phyloP scores from a whole-genome alignment of 257 asterid genomes.

The Mentha longifolia region DNA sequence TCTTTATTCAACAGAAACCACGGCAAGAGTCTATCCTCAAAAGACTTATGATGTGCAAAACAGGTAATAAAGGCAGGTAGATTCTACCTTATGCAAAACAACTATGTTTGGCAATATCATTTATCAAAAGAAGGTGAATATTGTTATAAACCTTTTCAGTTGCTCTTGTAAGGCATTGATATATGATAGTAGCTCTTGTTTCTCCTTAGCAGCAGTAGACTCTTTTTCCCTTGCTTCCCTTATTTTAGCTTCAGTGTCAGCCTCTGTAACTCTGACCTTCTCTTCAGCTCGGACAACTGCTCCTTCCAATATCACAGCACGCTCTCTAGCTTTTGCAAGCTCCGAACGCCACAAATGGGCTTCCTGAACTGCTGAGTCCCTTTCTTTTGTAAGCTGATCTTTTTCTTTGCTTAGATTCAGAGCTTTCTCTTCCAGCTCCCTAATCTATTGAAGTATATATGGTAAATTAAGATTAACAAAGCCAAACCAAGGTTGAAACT shows the following conservation, averaged over 20 bases:
- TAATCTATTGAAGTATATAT: conserved; percentile 48
- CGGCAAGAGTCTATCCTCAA: not conserved
- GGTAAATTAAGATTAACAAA: conserved; percentile 12
- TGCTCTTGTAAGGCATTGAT: conserved; percentile 76
- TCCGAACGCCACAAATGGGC: conserved; percentile 99
- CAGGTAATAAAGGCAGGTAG: not conserved
- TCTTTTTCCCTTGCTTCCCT: conserved; percentile 74
- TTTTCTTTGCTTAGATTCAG: conserved; percentile 64
- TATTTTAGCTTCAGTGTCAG: conserved; percentile 79
- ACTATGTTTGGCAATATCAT: not conserved
- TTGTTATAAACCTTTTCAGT: conserved; percentile 61
- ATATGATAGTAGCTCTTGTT: conserved; percentile 76
- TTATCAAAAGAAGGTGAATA: conserved; percentile 8
- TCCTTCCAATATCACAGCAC: conserved; percentile 89
- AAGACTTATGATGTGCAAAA: not conserved
- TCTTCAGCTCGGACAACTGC: conserved; percentile 96
- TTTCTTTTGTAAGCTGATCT: conserved; percentile 71
- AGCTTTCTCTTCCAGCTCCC: conserved; percentile 68
- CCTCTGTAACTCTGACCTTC: conserved; percentile 81
- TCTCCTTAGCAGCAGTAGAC: conserved; percentile 72
- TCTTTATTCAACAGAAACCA: not conserved
- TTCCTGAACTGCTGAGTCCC: conserved; percentile 81
- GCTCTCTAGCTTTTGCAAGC: conserved; percentile 95
- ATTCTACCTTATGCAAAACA: not conserved
- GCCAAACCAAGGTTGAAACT: not conserved